Conservation (phyloP, 2,329 filamentous ascomycete species). For the Cytospora piceae region DNA sequence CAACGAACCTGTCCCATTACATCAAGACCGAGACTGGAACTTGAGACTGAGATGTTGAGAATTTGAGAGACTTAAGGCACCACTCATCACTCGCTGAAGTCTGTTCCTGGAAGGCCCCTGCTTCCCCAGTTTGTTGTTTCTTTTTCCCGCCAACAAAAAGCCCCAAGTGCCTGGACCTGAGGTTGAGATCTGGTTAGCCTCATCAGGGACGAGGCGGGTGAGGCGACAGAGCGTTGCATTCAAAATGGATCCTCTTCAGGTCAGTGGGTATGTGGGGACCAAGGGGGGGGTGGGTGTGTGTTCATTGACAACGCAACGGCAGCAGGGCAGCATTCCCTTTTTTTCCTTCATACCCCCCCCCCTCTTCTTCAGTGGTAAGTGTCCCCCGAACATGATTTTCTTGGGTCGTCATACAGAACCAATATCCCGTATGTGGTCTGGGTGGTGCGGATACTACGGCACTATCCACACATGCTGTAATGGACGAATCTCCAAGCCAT, state of each 20-base stretch:
- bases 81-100: neutral
- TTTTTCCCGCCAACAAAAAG: constrained; percentile 19
- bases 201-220: constrained; percentile 29
- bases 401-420: neutral
- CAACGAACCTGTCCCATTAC: neutral
- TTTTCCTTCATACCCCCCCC: constrained; percentile 16
- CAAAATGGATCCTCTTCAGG: constrained; percentile 21
- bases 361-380: no score
- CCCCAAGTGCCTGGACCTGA: constrained; percentile 22
- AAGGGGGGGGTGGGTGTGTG: constrained; percentile 17
- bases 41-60: neutral
- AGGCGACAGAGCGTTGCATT: constrained; percentile 29
- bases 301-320: constrained; percentile 15
- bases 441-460: neutral
- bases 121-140: constrained; percentile 21
- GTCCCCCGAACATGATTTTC: neutral
- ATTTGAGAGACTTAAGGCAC: no score
- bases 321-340: constrained; percentile 13
- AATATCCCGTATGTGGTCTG: neutral
- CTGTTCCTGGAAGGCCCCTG: constrained; percentile 16
- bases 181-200: constrained; percentile 25
- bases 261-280: constrained; percentile 3
- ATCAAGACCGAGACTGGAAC: neutral
- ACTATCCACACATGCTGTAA: neutral
- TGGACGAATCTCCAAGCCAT: neutral